phyloP scores from a whole-genome alignment of 345 rosid genomes.

The Hibiscus trionum region DNA sequence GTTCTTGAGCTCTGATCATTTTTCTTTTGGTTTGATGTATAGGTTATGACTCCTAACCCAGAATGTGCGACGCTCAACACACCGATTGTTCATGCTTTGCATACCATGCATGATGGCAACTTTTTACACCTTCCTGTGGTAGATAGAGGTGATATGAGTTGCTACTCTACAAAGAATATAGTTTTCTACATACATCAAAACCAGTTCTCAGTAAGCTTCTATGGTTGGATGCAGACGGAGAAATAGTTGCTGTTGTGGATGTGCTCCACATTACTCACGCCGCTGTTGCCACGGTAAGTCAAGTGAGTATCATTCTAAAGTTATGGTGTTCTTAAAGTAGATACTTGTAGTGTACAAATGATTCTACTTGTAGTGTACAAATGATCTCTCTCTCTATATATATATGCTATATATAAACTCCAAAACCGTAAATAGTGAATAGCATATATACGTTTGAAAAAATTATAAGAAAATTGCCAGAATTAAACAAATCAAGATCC shows the following conservation, averaged over 20 bases:
- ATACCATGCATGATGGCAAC: slow-evolving; percentile 91
- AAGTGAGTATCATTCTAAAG: slow-evolving; percentile 8
- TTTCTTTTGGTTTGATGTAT: slow-evolving; percentile 17
- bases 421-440: not conserved
- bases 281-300: slow-evolving; percentile 88
- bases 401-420: not conserved
- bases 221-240: slow-evolving; percentile 58
- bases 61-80: slow-evolving; percentile 83
- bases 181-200: slow-evolving; percentile 1
- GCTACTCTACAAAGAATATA: slow-evolving; percentile 9
- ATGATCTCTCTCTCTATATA: not conserved
- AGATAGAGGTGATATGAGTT: slow-evolving; percentile 50
- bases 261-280: slow-evolving; percentile 91
- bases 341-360: not conserved
- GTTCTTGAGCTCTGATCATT: not conserved
- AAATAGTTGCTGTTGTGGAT: slow-evolving; percentile 71
- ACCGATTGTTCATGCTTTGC: slow-evolving; percentile 93
- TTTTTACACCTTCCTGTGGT: slow-evolving; percentile 96
- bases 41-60: slow-evolving; percentile 98
- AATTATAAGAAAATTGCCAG: no score
- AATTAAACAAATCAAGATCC: not conserved
- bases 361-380: not conserved
- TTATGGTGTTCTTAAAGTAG: slow-evolving; percentile 7
- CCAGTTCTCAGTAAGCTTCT: slow-evolving; percentile 16
- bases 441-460: no score